phyloP scores from a whole-genome alignment of 805 yeast genomes.

The Zygotorulaspora sp. region DNA sequence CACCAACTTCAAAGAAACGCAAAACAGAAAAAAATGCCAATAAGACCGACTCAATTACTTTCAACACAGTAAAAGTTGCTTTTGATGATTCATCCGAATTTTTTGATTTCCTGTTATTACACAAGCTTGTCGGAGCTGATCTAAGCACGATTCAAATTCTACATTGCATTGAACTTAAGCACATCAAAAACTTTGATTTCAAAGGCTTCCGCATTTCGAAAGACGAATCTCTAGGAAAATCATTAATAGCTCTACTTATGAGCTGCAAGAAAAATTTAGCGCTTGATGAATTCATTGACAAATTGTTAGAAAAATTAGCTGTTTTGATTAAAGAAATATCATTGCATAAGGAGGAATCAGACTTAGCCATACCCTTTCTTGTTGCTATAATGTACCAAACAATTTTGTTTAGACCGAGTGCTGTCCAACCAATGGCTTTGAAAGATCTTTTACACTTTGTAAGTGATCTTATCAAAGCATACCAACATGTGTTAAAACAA shows the following conservation, averaged over 20 bases:
- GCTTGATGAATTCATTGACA: conserved; percentile 27
- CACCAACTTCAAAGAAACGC: conserved; percentile 12
- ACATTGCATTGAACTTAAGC: conserved; percentile 19
- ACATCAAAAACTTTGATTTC: conserved; percentile 16
- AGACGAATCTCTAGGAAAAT: conserved; percentile 28
- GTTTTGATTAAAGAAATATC: conserved; percentile 29
- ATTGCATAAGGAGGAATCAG: conserved; percentile 22
- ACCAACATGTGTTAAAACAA: conserved; percentile 26
- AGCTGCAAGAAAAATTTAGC: conserved; percentile 18
- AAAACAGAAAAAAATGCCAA: conserved; percentile 8
- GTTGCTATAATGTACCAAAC: conserved; percentile 53
- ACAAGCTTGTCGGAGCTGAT: conserved; percentile 24
- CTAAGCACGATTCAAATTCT: conserved; percentile 30
- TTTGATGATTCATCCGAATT: conserved; percentile 27
- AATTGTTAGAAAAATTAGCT: conserved; percentile 25
- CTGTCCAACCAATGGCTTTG: conserved; percentile 42
- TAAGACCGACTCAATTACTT: conserved; percentile 10
- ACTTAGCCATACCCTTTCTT: conserved; percentile 50
- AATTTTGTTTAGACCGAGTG: conserved; percentile 57
- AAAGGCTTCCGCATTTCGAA: conserved; percentile 16
- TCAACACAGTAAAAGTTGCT: conserved; percentile 19
- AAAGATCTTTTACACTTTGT: conserved; percentile 30
- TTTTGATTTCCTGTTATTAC: conserved; percentile 25
- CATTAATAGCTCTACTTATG: conserved; percentile 16
- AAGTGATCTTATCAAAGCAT: conserved; percentile 26